Percentiles rank a stretch among this genome's conserved stretches.
Evolutionary conservation across 768 basidiomycete species (phyloP).

Genomic region (Lactifluus hygrophoroides): DNA sequence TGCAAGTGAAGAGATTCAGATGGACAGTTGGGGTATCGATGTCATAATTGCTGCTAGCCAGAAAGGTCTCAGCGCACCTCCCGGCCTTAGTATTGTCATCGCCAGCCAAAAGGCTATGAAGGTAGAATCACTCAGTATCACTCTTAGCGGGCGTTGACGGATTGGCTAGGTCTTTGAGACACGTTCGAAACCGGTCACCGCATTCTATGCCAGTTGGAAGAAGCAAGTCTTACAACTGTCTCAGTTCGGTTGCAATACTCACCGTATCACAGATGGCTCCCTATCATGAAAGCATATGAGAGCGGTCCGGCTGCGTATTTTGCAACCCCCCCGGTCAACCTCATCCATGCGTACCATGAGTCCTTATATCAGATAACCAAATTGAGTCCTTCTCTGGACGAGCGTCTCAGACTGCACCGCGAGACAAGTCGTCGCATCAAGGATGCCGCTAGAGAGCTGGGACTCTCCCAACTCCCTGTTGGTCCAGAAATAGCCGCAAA

Average conservation of each 20-base stretch:
- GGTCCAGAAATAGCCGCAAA: slow-evolving; percentile 64
- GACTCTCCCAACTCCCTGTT: slow-evolving; percentile 65
- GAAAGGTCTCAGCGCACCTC: slow-evolving; percentile 90
- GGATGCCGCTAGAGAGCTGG: slow-evolving; percentile 52
- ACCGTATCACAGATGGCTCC: slow-evolving; percentile 56
- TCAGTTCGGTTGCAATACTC: neutral
- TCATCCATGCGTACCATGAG: slow-evolving; percentile 85
- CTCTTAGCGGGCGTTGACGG: neutral
- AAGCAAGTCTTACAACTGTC: slow-evolving; percentile 38
- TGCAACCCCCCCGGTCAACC: slow-evolving; percentile 91
- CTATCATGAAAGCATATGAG: slow-evolving; percentile 93
- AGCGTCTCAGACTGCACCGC: slow-evolving; percentile 71
- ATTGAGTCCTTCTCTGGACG: slow-evolving; percentile 53
- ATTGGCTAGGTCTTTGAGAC: slow-evolving; percentile 44
- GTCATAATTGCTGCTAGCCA: slow-evolving; percentile 81
- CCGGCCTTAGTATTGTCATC: slow-evolving; percentile 81
- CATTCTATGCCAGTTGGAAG: slow-evolving; percentile 89
- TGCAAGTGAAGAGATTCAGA: slow-evolving; percentile 88
- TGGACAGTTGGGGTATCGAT: slow-evolving; percentile 92
- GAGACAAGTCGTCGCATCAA: slow-evolving; percentile 63
- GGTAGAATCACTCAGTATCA: slow-evolving; percentile 27
- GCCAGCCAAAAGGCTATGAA: slow-evolving; percentile 74
- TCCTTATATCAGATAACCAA: slow-evolving; percentile 68
- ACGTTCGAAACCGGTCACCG: slow-evolving; percentile 54
- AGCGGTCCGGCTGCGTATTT: slow-evolving; percentile 76